phyloP scores from a whole-genome alignment of 176 grass and related monocot genomes.

The Oryza nivara region DNA sequence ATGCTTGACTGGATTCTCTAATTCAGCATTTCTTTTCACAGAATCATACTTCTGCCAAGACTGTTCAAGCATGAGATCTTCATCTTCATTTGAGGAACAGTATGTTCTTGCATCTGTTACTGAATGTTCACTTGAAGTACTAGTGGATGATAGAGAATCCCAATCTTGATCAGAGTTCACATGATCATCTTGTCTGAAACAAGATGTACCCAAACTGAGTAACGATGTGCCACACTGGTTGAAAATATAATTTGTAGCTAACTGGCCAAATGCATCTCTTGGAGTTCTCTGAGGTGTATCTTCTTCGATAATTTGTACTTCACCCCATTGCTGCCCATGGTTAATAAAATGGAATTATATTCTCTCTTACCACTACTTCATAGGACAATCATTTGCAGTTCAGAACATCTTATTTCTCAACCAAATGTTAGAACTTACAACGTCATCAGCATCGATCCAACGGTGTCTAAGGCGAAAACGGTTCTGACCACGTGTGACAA shows the following conservation, averaged over 20 bases:
- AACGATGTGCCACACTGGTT: slow-evolving; percentile 48
- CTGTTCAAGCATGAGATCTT: slow-evolving; percentile 49
- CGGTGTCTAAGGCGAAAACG: slow-evolving; percentile 67
- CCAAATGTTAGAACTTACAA: slow-evolving; percentile 59
- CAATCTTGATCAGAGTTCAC: slow-evolving; percentile 52
- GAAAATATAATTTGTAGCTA: slow-evolving; percentile 63
- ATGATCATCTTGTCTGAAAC: slow-evolving; percentile 50
- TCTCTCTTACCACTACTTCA: slow-evolving; percentile 16
- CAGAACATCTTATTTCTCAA: not conserved
- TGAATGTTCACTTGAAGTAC: slow-evolving; percentile 63
- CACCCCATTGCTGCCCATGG: slow-evolving; percentile 74
- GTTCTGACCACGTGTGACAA: slow-evolving; percentile 79
- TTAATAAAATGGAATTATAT: slow-evolving; percentile 27
- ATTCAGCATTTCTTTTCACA: slow-evolving; percentile 30
- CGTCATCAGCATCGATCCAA: slow-evolving; percentile 74
- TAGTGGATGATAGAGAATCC: slow-evolving; percentile 54
- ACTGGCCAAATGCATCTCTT: slow-evolving; percentile 81
- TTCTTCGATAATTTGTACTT: slow-evolving; percentile 91
- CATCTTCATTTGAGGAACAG: slow-evolving; percentile 57
- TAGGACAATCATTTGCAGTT: not conserved
- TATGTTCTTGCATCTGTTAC: slow-evolving; percentile 53
- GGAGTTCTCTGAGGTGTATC: slow-evolving; percentile 80
- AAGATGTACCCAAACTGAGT: slow-evolving; percentile 33
- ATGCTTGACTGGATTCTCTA: slow-evolving; percentile 43
- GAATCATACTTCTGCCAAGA: slow-evolving; percentile 34